Percentiles rank a stretch among this genome's conserved stretches.
These are phyloP conservation scores for Coemansia sp. DNA, from an alignment of 192 early-diverging fungal genomes.

Conservation along the genomic window DNA sequence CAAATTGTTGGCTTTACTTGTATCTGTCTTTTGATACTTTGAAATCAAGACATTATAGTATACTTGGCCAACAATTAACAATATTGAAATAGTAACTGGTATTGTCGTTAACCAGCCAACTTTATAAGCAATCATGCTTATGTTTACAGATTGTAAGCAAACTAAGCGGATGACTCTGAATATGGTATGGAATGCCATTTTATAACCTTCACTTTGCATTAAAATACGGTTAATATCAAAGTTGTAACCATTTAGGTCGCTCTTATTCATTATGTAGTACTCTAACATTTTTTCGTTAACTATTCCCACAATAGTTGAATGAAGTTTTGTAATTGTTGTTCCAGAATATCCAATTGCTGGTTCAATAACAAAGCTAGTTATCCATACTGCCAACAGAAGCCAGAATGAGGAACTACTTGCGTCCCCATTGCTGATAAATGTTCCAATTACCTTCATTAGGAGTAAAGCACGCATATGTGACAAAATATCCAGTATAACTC, in stretches of 20 bases:
- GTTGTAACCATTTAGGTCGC: not conserved
- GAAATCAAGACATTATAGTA: not conserved
- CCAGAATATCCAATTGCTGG: not conserved
- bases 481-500: not conserved
- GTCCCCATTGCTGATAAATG: not conserved
- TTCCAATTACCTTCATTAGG: not conserved
- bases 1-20: not conserved
- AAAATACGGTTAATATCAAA: not conserved
- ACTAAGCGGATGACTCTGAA: not conserved
- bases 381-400: not conserved
- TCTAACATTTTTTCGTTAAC: not conserved
- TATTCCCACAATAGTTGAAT: not conserved
- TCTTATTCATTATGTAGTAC: not conserved
- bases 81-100: not conserved
- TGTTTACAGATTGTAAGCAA: not conserved
- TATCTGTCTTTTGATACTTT: not conserved
- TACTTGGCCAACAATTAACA: not conserved
- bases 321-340: not conserved
- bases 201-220: not conserved
- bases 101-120: not conserved
- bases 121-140: not conserved
- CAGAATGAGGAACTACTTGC: not conserved
- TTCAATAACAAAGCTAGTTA: not conserved
- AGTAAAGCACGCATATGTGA: not conserved
- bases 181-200: not conserved